Conservation (phyloP, 2,329 filamentous ascomycete genomes). For the Aspergillus sojae region DNA sequence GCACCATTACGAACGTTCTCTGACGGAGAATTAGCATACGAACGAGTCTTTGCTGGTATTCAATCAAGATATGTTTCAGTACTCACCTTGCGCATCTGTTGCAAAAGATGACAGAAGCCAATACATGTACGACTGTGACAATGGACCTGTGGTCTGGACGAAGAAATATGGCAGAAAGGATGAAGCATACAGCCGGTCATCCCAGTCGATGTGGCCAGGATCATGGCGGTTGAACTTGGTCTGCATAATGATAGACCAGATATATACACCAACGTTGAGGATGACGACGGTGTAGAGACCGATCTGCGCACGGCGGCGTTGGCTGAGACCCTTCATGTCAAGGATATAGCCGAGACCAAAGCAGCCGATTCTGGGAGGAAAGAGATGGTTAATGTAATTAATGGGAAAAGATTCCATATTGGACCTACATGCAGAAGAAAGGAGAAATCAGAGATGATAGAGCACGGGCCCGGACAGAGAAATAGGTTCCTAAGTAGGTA, state of each 20-base stretch:
- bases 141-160: slow-evolving; percentile 47
- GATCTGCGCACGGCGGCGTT: slow-evolving; percentile 50
- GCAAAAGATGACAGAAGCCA: slow-evolving; percentile 49
- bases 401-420: too few relatives aligned
- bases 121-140: slow-evolving; percentile 51
- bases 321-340: slow-evolving; percentile 43
- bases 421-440: slow-evolving; percentile 52
- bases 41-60: too few relatives aligned
- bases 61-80: slow-evolving; percentile 14
- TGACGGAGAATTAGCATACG: background rate
- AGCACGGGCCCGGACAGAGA: slow-evolving; percentile 48
- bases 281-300: slow-evolving; percentile 50
- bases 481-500: slow-evolving; percentile 50
- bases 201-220: slow-evolving; percentile 52
- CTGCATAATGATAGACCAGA: slow-evolving; percentile 55
- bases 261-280: slow-evolving; percentile 53
- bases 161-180: slow-evolving; percentile 55
- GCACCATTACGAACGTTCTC: slow-evolving; percentile 48
- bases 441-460: slow-evolving; percentile 51
- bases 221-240: slow-evolving; percentile 40
- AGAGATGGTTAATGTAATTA: background rate
- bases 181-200: slow-evolving; percentile 45
- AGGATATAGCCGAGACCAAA: slow-evolving; percentile 54
- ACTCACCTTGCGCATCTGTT: slow-evolving; percentile 43
- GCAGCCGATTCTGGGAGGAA: slow-evolving; percentile 42